Base-by-base conservation (phyloP, 768 basidiomycete genomes). In the Macrolepiota dolichaula region DNA sequence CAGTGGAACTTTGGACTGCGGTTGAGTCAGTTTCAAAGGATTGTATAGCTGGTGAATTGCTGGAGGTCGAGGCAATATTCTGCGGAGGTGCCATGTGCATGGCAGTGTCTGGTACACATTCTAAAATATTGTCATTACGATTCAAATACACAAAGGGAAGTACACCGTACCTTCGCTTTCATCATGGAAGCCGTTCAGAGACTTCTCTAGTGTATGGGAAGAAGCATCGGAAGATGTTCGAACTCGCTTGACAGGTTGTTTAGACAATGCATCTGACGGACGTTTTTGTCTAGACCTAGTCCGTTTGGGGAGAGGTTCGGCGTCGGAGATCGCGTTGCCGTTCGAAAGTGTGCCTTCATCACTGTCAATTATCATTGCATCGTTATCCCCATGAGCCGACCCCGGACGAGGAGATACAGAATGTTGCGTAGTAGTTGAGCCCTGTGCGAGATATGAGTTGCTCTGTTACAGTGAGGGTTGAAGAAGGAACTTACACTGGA, bases 291-390 rank as follows among this genome's bases (percentile, higher is more conserved):
- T 56, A 7, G 56, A 62, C 35, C 52, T 47, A n/a, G 52, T 62
- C 12, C 55, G 49, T 51, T 40, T 57, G 13, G 61, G 17, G 2
- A 44, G 37, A 50, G 25, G 61, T 66, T 44, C 67, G 65, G 13
- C 19, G 9, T 32, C 51, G 7, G 49, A 25, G 42, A 37, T 64
- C 65, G 37, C 67, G 67, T 35, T 72, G 9, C 25, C 17, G 29
- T 25, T 37, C 7, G 25, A 38, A 11, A 24, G 2, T 15, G 24
- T 15, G 13, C 15, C 17, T 51, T 25, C 19, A 51, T 59, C 24
- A 15, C n/a, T 9, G 25, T 38, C 49, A 19, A 42, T 36, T 17
- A 27, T n/a, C 32, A 57, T 27, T n/a, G 17, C 13, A 22, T 49
- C 46, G 19, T 57, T 36, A 17, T 19, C 47, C 17, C 27, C 46